A percentile compares a stretch with the other conserved stretches of the same genome.
Conservation (phyloP, 495 filamentous ascomycete genomes). For the Saxophila tyrrhenica region DNA sequence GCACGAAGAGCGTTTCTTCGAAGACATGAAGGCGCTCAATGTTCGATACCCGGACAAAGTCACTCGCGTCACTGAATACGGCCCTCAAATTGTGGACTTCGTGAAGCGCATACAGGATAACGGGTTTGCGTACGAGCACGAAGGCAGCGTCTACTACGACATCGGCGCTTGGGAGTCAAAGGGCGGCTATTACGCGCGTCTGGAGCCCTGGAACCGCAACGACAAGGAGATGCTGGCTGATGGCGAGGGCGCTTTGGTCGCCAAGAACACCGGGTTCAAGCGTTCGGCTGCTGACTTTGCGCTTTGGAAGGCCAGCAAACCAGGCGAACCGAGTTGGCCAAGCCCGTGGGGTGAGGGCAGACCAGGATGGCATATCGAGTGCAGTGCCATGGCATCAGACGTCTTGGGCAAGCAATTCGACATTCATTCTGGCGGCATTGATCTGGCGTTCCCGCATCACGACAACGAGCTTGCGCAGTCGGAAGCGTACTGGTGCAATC, state of each 20-base stretch:
- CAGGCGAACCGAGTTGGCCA: conserved; percentile 83
- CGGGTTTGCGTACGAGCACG: conserved; percentile 59
- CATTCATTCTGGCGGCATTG: conserved; percentile 87
- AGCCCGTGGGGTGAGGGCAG: conserved; percentile 78
- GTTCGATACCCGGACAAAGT: conserved; percentile 69
- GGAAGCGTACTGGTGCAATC: conserved; percentile 63
- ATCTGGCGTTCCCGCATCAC: conserved; percentile 90
- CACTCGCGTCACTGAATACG: conserved; percentile 84
- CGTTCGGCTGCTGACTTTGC: conserved; percentile 73
- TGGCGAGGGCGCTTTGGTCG: conserved; percentile 71
- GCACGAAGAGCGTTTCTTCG: conserved; percentile 72
- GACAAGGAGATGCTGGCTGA: conserved; percentile 75
- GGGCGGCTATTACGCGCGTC: conserved; percentile 71
- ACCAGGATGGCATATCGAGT: conserved; percentile 97
- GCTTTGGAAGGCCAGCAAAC: conserved; percentile 86
- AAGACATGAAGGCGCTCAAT: conserved; percentile 78
- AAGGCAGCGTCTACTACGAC: conserved; percentile 87
- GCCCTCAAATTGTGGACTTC: conserved; percentile 66
- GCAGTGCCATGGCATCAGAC: conserved; percentile 89
- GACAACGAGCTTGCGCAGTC: conserved; percentile 94
- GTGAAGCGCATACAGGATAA: conserved; percentile 73
- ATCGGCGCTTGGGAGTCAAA: conserved; percentile 75
- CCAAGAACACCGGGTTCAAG: conserved; percentile 54
- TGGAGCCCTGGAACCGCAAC: conserved; percentile 78
- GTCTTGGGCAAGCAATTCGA: conserved; percentile 74